Evolutionary conservation across 2,329 filamentous ascomycete genomes (phyloP).

Genomic region (Ceratocystis cubensis): DNA sequence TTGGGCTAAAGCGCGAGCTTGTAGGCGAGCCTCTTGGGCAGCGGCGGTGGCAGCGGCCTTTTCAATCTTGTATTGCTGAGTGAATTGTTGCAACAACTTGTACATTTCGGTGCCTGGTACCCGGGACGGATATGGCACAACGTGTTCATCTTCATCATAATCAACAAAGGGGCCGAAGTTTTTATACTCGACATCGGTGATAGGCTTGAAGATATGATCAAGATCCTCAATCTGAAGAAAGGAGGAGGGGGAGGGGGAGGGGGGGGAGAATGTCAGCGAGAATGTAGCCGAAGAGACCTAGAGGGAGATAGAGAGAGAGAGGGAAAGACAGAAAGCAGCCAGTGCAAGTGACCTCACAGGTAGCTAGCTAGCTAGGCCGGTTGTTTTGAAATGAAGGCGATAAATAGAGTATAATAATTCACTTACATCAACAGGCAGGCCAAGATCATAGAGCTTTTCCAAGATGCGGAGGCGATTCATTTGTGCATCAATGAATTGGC

Average conservation of each 20-base stretch:
- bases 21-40: conserved; percentile 19
- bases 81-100: conserved; percentile 27
- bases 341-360: background rate
- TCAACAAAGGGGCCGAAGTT: conserved; percentile 35
- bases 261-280: conserved; percentile 13
- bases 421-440: conserved; percentile 40
- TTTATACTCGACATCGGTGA: conserved; percentile 34
- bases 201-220: conserved; percentile 35
- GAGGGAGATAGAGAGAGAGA: conserved; percentile 4
- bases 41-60: conserved; percentile 25
- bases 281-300: background rate
- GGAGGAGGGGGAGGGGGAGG: conserved; percentile 20
- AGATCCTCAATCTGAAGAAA: conserved; percentile 32
- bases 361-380: no score
- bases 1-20: conserved; percentile 16
- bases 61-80: conserved; percentile 28
- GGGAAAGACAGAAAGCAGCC: background rate
- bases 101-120: conserved; percentile 35
- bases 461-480: conserved; percentile 37
- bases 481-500: conserved; percentile 35
- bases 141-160: conserved; percentile 30
- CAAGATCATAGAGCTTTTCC: conserved; percentile 32
- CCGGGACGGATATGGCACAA: conserved; percentile 36
- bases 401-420: background rate
- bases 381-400: no score